phyloP scores from a whole-genome alignment of 257 asterid species.

The Thymus mandschuricus region DNA sequence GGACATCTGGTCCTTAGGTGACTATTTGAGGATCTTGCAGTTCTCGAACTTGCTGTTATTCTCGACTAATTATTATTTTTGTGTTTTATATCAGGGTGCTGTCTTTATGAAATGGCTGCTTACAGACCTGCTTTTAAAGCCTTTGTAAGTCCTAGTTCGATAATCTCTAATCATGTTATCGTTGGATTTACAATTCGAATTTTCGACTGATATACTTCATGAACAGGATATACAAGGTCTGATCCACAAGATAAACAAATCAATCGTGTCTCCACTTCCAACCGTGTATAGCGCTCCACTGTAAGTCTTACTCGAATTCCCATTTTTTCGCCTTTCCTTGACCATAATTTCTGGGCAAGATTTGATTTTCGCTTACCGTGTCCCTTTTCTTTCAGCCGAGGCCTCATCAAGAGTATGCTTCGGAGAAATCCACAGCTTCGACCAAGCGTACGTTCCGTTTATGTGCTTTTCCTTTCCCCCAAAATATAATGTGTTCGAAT shows the following conservation, averaged over 20 bases:
- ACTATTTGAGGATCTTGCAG: conserved; percentile 26
- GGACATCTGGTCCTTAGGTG: conserved; percentile 98
- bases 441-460: conserved; percentile 72
- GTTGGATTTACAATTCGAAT: neutral
- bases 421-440: conserved; percentile 87
- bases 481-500: neutral
- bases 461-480: neutral
- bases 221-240: conserved; percentile 97
- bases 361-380: conserved; percentile 10
- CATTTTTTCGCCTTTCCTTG: neutral
- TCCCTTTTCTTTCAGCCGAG: conserved; percentile 59
- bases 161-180: conserved; percentile 1
- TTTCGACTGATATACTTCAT: conserved; percentile 23
- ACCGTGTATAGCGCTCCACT: conserved; percentile 81
- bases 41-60: conserved; percentile 25
- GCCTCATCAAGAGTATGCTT: conserved; percentile 94
- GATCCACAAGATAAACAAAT: conserved; percentile 90
- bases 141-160: conserved; percentile 63
- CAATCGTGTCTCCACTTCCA: conserved; percentile 90
- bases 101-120: conserved; percentile 92
- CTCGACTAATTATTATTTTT: conserved; percentile 15
- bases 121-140: conserved; percentile 91
- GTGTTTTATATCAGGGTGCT: conserved; percentile 66
- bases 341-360: neutral
- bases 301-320: conserved; percentile 54